A percentile compares a stretch with the other conserved stretches of the same genome.
Conservation (phyloP, 2,329 filamentous ascomycete species). For the Zymoseptoria brevis region DNA sequence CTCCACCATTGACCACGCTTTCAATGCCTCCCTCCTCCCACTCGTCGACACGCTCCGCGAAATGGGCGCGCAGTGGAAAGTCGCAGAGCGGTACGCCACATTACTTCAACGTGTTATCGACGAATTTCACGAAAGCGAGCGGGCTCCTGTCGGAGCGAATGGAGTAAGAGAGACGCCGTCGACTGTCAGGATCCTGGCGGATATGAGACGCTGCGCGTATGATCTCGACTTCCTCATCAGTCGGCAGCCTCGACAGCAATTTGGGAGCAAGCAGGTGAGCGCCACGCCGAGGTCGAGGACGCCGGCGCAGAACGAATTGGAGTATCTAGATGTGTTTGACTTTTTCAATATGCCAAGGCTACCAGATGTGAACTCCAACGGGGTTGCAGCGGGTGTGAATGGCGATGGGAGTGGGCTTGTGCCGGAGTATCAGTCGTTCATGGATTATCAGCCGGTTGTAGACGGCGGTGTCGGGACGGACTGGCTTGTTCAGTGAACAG, state of each 20-base stretch:
- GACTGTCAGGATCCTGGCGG: constrained; percentile 76
- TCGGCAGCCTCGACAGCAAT: constrained; percentile 57
- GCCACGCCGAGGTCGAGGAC: constrained; percentile 11
- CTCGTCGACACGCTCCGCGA: constrained; percentile 75
- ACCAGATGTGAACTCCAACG: constrained; percentile 30
- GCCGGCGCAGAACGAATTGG: constrained; percentile 72
- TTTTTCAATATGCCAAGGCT: constrained; percentile 88
- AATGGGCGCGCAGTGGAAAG: constrained; percentile 78
- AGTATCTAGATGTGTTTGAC: constrained; percentile 87
- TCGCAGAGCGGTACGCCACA: constrained; percentile 72
- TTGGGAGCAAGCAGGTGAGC: constrained; percentile 10
- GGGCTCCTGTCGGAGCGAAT: constrained; percentile 45
- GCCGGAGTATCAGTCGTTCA: constrained; percentile 18
- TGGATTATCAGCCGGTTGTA: constrained; percentile 16
- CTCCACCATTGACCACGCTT: constrained; percentile 76
- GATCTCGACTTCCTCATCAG: constrained; percentile 87
- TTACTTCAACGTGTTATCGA: constrained; percentile 77
- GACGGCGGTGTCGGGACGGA: constrained; percentile 14
- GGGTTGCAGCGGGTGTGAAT: constrained; percentile 21
- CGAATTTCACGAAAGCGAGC: constrained; percentile 73
- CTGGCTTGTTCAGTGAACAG: constrained; percentile 14
- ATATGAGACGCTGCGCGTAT: constrained; percentile 85
- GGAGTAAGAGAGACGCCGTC: constrained; percentile 70
- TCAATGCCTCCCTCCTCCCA: constrained; percentile 70
- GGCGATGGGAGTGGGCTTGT: constrained; percentile 22